phyloP scores from a whole-genome alignment of 2,329 filamentous ascomycete species.

The Thielaviopsis punctulata region DNA sequence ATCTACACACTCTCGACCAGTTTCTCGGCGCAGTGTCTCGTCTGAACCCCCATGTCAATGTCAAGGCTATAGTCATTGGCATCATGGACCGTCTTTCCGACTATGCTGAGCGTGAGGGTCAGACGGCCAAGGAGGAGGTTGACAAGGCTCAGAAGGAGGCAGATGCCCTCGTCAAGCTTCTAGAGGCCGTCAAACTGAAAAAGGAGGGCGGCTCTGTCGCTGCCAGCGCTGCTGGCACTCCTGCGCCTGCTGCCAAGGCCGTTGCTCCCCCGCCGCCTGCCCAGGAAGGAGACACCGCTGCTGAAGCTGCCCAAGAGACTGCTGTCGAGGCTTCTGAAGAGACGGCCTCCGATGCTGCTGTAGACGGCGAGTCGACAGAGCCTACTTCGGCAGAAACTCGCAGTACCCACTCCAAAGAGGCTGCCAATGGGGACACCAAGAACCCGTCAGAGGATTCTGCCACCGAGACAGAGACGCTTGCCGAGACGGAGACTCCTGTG shows the following conservation, averaged over 20 bases:
- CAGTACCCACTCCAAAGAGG: not conserved
- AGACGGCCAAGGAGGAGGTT: constrained; percentile 53
- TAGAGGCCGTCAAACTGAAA: constrained; percentile 60
- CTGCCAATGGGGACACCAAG: constrained; percentile 8
- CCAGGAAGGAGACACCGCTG: not conserved
- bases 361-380: not conserved
- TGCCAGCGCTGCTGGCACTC: constrained; percentile 5
- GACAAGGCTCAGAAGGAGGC: constrained; percentile 52
- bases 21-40: constrained; percentile 85
- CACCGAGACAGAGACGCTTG: not conserved
- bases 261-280: not conserved
- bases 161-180: constrained; percentile 58
- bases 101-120: constrained; percentile 79
- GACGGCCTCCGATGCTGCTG: too few relatives aligned
- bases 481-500: not conserved
- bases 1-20: constrained; percentile 89
- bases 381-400: not conserved
- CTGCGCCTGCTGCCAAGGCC: not conserved
- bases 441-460: constrained; percentile 13
- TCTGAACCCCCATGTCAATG: constrained; percentile 88
- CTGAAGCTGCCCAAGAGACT: not conserved
- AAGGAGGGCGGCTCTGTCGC: constrained; percentile 27
- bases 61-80: constrained; percentile 95
- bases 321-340: too few relatives aligned
- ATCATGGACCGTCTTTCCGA: constrained; percentile 92